phyloP scores from a whole-genome alignment of 2,329 filamentous ascomycete genomes.

The Colletotrichum costaricense region DNA sequence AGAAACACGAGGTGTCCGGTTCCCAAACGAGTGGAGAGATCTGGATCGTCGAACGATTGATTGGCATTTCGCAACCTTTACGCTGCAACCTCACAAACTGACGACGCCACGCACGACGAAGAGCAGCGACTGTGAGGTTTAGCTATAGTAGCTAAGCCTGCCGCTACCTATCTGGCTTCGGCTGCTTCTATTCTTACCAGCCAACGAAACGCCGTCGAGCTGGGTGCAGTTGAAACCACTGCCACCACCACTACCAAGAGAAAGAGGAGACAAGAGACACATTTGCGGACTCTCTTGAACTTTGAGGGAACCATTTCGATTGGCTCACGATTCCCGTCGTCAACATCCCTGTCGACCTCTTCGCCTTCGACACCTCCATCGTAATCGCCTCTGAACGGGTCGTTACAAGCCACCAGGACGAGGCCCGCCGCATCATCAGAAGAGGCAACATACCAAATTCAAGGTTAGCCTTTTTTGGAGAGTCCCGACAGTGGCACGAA shows the following conservation, averaged over 20 bases:
- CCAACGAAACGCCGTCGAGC: slow-evolving; percentile 10
- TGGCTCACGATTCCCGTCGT: slow-evolving; percentile 19
- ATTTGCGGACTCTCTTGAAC: not conserved
- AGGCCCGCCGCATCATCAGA: not conserved
- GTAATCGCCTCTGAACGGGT: not conserved
- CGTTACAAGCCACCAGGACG: not conserved
- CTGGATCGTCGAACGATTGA: not conserved
- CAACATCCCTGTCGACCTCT: not conserved
- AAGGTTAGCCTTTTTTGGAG: not conserved
- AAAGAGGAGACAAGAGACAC: not conserved
- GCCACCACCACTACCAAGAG: not conserved
- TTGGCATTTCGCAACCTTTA: not conserved
- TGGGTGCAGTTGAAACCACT: slow-evolving; percentile 1
- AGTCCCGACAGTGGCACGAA: not conserved
- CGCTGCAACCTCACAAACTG: not conserved
- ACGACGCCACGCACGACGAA: not conserved
- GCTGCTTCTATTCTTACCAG: slow-evolving; percentile 21
- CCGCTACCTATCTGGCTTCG: not conserved
- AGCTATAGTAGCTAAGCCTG: too few relatives aligned
- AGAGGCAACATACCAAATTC: not conserved
- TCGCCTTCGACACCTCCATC: not conserved
- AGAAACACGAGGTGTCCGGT: not conserved
- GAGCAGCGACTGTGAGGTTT: not conserved
- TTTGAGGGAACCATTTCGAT: slow-evolving; percentile 3
- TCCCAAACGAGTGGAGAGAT: not conserved